Conservation (phyloP, 371 early-diverging fungal species). For the Circinella minor region DNA sequence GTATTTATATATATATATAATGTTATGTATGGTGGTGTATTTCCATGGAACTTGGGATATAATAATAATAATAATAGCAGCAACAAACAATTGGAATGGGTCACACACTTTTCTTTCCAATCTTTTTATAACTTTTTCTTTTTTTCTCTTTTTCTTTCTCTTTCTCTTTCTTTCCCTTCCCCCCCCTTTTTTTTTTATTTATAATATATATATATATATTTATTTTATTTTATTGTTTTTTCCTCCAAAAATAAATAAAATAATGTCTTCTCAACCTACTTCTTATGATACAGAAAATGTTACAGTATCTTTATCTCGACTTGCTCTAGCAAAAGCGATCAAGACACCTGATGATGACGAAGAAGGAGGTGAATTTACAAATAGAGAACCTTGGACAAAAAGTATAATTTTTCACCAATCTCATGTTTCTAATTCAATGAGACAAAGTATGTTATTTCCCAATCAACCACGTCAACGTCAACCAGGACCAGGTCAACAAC, state of each 20-base stretch:
- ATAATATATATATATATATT: no score
- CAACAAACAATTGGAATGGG: no score
- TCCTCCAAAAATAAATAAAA: slow-evolving; percentile 10
- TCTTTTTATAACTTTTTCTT: neutral
- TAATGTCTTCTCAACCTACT: slow-evolving; percentile 14
- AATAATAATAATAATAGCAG: no score
- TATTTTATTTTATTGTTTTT: slow-evolving; percentile 1
- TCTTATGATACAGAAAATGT: slow-evolving; percentile 43
- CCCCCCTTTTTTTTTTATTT: slow-evolving; percentile 3
- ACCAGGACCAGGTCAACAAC: neutral
- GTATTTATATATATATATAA: no score
- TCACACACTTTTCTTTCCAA: neutral
- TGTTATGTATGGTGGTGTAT: no score
- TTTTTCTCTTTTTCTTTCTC: neutral
- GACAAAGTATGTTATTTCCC: slow-evolving; percentile 31
- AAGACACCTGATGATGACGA: slow-evolving; percentile 52
- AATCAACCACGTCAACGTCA: slow-evolving; percentile 16
- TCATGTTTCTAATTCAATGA: slow-evolving; percentile 43
- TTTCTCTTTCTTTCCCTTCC: no score
- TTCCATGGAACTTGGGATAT: no score
- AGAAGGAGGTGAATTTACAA: neutral
- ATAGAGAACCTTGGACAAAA: slow-evolving; percentile 45
- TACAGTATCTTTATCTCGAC: slow-evolving; percentile 48
- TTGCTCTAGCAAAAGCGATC: slow-evolving; percentile 54
- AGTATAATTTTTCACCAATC: slow-evolving; percentile 56